Percentiles rank a stretch among this genome's conserved stretches.
phyloP scores from a whole-genome alignment of 2,329 filamentous ascomycete species.

The Pseudopithomyces maydicus region DNA sequence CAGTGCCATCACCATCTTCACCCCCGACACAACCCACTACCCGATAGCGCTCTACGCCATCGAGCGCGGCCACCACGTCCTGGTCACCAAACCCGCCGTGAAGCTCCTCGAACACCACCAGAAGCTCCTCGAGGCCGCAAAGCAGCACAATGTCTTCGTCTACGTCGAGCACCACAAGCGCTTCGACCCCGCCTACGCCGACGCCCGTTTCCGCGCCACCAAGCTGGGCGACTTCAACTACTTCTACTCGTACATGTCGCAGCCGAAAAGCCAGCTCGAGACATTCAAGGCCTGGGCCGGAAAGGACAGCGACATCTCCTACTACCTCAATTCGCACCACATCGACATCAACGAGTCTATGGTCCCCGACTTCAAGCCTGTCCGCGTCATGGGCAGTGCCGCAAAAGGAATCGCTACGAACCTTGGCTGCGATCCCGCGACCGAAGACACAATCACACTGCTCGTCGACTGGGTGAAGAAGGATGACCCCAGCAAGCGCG shows the following conservation, averaged over 20 bases:
- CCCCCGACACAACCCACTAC: slow-evolving; percentile 89
- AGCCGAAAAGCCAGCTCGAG: slow-evolving; percentile 77
- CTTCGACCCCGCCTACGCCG: slow-evolving; percentile 89
- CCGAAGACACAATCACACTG: slow-evolving; percentile 92
- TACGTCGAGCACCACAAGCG: slow-evolving; percentile 98
- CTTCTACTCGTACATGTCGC: slow-evolving; percentile 96
- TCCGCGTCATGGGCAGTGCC: slow-evolving; percentile 77
- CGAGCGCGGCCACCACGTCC: slow-evolving; percentile 82
- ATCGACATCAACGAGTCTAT: slow-evolving; percentile 92
- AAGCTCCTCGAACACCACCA: slow-evolving; percentile 83
- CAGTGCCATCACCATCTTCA: slow-evolving; percentile 95
- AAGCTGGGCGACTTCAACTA: slow-evolving; percentile 94
- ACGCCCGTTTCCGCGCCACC: slow-evolving; percentile 77
- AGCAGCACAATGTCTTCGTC: slow-evolving; percentile 80
- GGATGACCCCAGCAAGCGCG: slow-evolving; percentile 69
- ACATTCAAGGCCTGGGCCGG: slow-evolving; percentile 96
- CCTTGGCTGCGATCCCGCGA: slow-evolving; percentile 78
- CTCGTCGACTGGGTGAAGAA: slow-evolving; percentile 86
- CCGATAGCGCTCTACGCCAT: slow-evolving; percentile 93
- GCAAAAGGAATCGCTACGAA: slow-evolving; percentile 78
- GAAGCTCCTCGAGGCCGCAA: slow-evolving; percentile 72
- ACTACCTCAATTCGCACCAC: slow-evolving; percentile 96
- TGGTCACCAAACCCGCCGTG: slow-evolving; percentile 93
- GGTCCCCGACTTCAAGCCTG: slow-evolving; percentile 80
- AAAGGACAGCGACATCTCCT: slow-evolving; percentile 88